phyloP scores from a whole-genome alignment of 2,329 filamentous ascomycete genomes.

The Incumbomyces lentus region DNA sequence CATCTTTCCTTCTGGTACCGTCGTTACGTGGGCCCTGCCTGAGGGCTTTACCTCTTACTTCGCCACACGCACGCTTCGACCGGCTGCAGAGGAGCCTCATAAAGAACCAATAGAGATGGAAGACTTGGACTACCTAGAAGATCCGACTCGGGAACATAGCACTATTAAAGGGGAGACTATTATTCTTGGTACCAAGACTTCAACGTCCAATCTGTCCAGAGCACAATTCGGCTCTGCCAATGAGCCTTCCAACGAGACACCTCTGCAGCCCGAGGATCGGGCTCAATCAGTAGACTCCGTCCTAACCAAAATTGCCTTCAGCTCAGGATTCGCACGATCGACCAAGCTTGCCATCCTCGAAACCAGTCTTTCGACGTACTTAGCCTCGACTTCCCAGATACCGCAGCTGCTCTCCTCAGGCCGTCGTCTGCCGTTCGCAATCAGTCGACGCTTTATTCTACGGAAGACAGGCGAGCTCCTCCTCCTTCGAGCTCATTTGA shows the following conservation, averaged over 20 bases:
- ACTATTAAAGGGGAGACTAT: conserved; percentile 80
- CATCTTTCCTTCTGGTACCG: conserved; percentile 86
- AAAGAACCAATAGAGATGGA: conserved; percentile 67
- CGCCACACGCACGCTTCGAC: conserved; percentile 60
- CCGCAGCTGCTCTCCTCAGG: conserved; percentile 65
- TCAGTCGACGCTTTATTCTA: conserved; percentile 62
- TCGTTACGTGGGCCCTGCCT: conserved; percentile 84
- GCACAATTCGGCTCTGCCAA: conserved; percentile 1
- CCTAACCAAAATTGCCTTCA: conserved; percentile 91
- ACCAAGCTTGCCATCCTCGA: conserved; percentile 92
- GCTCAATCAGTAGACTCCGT: conserved; percentile 47
- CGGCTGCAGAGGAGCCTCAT: conserved; percentile 67
- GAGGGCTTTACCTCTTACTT: conserved; percentile 60
- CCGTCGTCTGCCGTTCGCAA: conserved; percentile 50
- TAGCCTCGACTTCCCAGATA: conserved; percentile 74
- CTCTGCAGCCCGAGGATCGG: conserved; percentile 16
- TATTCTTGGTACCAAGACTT: conserved; percentile 64
- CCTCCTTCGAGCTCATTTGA: conserved; percentile 79
- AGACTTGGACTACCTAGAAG: conserved; percentile 76
- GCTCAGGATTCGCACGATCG: conserved; percentile 79
- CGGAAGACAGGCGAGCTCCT: conserved; percentile 90
- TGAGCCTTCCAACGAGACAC: conserved; percentile 10
- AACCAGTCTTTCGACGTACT: conserved; percentile 69
- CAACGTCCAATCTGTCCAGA: not conserved
- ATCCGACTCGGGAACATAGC: conserved; percentile 61